Percentiles rank a stretch among this genome's conserved stretches.
Evolutionary conservation across 2,329 filamentous ascomycete species (phyloP).

Genomic region (Macrophomina tecta): DNA sequence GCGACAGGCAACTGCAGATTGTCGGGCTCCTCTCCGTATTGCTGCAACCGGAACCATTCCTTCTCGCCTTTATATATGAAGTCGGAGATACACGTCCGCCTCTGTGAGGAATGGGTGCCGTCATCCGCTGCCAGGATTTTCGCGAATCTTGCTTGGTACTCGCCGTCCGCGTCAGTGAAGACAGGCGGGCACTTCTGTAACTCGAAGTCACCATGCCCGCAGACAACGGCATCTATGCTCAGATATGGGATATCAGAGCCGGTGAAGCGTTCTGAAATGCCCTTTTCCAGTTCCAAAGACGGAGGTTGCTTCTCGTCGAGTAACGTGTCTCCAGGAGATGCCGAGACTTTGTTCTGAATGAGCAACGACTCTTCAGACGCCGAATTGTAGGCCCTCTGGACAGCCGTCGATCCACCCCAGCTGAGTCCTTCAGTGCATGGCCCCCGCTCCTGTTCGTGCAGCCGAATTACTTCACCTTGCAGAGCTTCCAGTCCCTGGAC

Average conservation of each 20-base stretch:
- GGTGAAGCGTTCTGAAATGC: neutral
- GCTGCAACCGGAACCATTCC: constrained; percentile 62
- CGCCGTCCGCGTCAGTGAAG: constrained; percentile 68
- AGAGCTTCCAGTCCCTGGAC: constrained; percentile 31
- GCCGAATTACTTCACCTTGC: constrained; percentile 52
- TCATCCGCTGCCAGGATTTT: constrained; percentile 51
- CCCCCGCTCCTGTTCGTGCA: neutral
- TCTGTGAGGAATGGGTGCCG: constrained; percentile 51
- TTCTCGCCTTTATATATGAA: constrained; percentile 70
- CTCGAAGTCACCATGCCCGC: constrained; percentile 50
- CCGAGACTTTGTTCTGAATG: neutral
- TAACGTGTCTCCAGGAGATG: neutral
- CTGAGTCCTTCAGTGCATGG: neutral
- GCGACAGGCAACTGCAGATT: neutral
- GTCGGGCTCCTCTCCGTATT: neutral
- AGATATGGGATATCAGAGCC: neutral
- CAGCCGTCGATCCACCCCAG: neutral
- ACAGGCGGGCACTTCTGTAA: constrained; percentile 72
- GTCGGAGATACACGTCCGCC: constrained; percentile 68
- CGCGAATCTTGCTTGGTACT: constrained; percentile 65
- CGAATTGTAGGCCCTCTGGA: neutral
- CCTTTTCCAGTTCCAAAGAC: neutral
- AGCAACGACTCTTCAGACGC: neutral
- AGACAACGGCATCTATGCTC: constrained; percentile 56
- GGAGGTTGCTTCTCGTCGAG: neutral